Conservation (phyloP, 345 rosid species). For the Heritiera littoralis region DNA sequence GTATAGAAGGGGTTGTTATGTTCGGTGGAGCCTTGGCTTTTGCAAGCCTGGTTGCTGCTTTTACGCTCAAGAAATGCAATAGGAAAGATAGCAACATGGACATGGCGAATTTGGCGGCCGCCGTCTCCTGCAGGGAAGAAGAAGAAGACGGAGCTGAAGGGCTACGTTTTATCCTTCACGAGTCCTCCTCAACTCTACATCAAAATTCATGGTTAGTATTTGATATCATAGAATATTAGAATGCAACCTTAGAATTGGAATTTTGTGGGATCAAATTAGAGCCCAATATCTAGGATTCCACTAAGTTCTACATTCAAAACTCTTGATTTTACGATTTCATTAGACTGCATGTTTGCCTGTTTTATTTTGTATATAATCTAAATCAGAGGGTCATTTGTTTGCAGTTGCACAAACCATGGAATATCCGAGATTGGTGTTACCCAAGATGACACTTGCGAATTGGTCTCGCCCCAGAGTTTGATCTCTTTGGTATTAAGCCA, state of each 20-base stretch:
- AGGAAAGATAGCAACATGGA: neutral
- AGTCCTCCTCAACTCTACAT: constrained; percentile 17
- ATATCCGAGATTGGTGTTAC: neutral
- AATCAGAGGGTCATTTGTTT: constrained; percentile 15
- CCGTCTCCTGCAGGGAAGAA: neutral
- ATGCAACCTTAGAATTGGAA: neutral
- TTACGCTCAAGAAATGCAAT: constrained; percentile 30
- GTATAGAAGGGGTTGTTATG: constrained; percentile 36
- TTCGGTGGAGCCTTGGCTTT: constrained; percentile 56
- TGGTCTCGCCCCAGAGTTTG: constrained; percentile 18
- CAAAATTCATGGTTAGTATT: constrained; percentile 31
- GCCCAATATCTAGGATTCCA: neutral
- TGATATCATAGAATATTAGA: neutral
- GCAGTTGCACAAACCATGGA: constrained; percentile 36
- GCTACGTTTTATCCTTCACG: constrained; percentile 24
- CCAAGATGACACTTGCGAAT: constrained; percentile 19
- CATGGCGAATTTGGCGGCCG: neutral
- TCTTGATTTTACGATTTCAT: neutral
- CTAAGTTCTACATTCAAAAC: neutral
- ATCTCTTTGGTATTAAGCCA: constrained; percentile 19
- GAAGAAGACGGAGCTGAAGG: constrained; percentile 18
- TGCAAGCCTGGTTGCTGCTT: constrained; percentile 40
- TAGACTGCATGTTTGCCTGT: neutral
- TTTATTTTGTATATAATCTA: neutral
- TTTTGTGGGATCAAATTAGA: neutral